Base-by-base conservation (phyloP, 371 early-diverging fungal species). In the Funneliformis caledonium region DNA sequence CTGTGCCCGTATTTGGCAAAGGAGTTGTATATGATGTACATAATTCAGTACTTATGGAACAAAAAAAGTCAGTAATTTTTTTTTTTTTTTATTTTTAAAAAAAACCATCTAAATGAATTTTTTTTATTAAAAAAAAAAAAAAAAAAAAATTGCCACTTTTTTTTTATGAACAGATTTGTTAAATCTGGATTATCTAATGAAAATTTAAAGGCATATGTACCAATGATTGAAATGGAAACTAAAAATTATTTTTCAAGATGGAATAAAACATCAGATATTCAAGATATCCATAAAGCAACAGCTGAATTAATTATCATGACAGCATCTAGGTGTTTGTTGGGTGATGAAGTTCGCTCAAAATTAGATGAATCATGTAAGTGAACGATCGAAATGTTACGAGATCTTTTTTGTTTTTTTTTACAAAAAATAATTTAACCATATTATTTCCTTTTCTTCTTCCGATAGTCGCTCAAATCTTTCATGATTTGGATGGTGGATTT, bases 11-110 rank as follows among this genome's bases (percentile, higher is more conserved):
- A 47, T 98, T 98, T 88, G 99, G 99, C 73, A 89, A 88, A 81
- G 96, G 94, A 48, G 97, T 98, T 45, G 97, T 98, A n/a, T 98
- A 98, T 88, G 99, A 98, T 88, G 96, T 95, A 70, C 94, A 94
- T 37, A 97, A 97, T 87, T 83, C 90, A 78, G 88, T 95, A 75
- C 92, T 98, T 83, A 97, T 98, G 96, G 98, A 98, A 86, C 98
- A 98, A 88, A 98, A 98, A 88, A 94, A 88, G 93, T 92, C 86
- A 48, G 74, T 60, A 37, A 9, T 45, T 31, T 8, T 22, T 50
- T 43, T 19, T 12, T 19, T 2, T n/a, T 73, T 56, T 47, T 45
- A 6, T 22, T 56, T 75, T 59, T 1, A n/a, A n/a, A n/a, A n/a
- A n/a, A n/a, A n/a, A n/a, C n/a, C n/a, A n/a, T n/a, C n/a, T n/a